These are phyloP conservation scores for Deinandra increscens DNA, from an alignment of 129 eudicot genomes.

Conservation along the genomic window DNA sequence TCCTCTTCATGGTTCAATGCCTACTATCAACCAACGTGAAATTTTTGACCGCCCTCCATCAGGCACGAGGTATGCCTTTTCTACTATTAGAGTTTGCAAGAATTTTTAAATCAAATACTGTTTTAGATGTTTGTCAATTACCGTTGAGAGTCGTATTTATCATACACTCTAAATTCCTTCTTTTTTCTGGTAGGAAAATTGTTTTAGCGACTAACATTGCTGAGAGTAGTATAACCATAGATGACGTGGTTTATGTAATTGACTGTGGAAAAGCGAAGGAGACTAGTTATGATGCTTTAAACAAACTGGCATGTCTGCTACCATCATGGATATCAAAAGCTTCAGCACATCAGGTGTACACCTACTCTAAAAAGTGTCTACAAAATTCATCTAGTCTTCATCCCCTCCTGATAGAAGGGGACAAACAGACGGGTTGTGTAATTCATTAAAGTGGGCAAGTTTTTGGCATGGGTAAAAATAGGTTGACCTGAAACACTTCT, in stretches of 20 bases:
- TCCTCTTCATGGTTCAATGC: conserved; percentile 99
- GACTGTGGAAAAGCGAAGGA: conserved; percentile 99
- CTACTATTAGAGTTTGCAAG: background rate
- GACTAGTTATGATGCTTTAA: conserved; percentile 96
- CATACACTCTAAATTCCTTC: background rate
- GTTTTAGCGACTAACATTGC: conserved; percentile 95
- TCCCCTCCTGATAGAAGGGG: background rate
- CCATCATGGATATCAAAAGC: conserved; percentile 99
- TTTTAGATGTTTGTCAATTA: background rate
- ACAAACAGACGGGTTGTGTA: background rate
- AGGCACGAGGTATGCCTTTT: conserved; percentile 50
- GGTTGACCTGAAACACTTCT: background rate
- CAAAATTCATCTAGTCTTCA: background rate
- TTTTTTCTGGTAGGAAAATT: conserved; percentile 61
- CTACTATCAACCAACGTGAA: conserved; percentile 88
- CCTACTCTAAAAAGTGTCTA: background rate
- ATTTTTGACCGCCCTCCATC: conserved; percentile 89
- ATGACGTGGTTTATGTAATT: conserved; percentile 88
- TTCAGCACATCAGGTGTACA: conserved; percentile 94
- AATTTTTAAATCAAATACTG: background rate
- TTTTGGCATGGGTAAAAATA: background rate
- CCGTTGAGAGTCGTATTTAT: conserved; percentile 1
- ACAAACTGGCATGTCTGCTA: conserved; percentile 82
- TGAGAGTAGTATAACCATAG: conserved; percentile 96
- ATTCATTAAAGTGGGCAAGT: background rate